phyloP scores from a whole-genome alignment of 176 grass and related monocot genomes.

The Saccharum officinarum region DNA sequence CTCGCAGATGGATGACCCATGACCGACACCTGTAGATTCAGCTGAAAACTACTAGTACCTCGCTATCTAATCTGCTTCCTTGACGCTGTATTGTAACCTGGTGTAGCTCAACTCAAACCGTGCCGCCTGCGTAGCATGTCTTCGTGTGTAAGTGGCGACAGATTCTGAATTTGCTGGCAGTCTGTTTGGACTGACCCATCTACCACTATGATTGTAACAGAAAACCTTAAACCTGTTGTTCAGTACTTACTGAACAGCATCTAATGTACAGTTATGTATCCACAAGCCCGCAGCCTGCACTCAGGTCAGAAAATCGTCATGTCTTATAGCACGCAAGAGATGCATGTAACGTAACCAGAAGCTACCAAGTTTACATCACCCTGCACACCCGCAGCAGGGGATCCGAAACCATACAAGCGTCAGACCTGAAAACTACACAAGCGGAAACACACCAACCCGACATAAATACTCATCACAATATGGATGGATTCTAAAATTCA shows the following conservation, averaged over 20 bases:
- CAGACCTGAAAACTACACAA: background rate
- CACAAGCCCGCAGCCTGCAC: background rate
- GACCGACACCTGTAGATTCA: background rate
- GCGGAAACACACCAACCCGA: too few relatives aligned
- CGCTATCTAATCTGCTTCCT: background rate
- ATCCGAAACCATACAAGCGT: background rate
- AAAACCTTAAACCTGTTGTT: background rate
- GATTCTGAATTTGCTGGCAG: background rate
- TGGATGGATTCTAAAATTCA: background rate
- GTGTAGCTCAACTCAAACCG: background rate
- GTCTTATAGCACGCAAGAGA: background rate
- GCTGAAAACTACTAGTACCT: background rate
- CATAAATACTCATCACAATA: too few relatives aligned
- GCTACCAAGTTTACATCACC: background rate
- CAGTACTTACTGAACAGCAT: background rate
- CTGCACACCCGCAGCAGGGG: background rate
- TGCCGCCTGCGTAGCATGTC: background rate
- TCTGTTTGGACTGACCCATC: background rate
- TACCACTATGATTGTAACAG: background rate
- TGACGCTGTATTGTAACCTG: background rate
- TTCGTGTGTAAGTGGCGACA: background rate
- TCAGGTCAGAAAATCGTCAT: too few relatives aligned
- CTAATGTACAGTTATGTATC: background rate
- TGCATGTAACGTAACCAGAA: background rate
- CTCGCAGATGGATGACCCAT: background rate